Conservation (phyloP, 148 eudicot species). For the Vaccinium vitisidaea region DNA sequence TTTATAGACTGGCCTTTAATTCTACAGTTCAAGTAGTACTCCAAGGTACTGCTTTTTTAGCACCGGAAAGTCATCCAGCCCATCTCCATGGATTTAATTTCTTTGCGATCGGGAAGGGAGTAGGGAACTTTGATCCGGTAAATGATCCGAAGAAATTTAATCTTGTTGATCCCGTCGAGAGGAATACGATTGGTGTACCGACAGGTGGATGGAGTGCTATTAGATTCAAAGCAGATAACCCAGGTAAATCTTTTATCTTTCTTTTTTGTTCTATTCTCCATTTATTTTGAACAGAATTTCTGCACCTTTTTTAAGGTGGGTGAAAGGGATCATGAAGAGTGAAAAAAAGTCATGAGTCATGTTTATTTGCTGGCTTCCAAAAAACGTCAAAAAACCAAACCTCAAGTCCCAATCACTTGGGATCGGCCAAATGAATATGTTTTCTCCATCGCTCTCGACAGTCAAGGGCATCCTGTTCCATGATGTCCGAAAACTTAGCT, state of each 20-base stretch:
- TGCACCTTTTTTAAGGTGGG: background rate
- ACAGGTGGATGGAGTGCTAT: conserved; percentile 59
- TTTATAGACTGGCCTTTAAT: conserved; percentile 47
- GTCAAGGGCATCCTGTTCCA: too few relatives aligned
- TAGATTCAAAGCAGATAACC: conserved; percentile 59
- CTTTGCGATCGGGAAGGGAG: conserved; percentile 59
- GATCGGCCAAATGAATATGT: too few relatives aligned
- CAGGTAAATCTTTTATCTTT: conserved; percentile 31
- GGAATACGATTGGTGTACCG: conserved; percentile 61
- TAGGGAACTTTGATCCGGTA: conserved; percentile 52
- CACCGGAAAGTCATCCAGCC: conserved; percentile 71
- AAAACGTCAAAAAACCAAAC: background rate
- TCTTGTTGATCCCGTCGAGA: conserved; percentile 73
- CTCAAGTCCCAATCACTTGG: too few relatives aligned
- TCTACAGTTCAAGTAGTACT: conserved; percentile 64
- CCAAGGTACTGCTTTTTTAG: conserved; percentile 53
- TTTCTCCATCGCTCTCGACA: too few relatives aligned
- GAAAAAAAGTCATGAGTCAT: background rate
- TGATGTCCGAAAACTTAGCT: background rate
- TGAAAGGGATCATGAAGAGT: background rate
- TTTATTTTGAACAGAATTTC: background rate
- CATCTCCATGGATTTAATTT: conserved; percentile 75
- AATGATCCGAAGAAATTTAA: conserved; percentile 53
- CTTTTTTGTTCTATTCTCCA: background rate
- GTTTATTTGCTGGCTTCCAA: background rate